These are phyloP conservation scores for Kodamaea plutei DNA, from an alignment of 1,139 yeast species.

Conservation along the genomic window DNA sequence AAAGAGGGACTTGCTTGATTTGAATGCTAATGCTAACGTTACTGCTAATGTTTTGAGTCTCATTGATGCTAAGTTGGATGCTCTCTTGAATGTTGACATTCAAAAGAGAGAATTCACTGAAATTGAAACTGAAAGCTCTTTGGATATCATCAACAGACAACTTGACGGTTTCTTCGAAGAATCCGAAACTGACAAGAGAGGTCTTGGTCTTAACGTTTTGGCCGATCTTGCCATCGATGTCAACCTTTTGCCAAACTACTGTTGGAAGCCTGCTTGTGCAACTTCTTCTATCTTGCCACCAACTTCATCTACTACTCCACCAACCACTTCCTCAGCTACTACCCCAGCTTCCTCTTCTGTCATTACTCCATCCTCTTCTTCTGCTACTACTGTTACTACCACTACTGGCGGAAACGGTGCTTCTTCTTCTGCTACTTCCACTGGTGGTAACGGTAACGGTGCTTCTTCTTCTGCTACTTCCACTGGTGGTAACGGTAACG, in stretches of 20 bases:
- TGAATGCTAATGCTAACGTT: slow-evolving; percentile 5
- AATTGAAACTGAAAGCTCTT: neutral
- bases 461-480: slow-evolving; percentile 11
- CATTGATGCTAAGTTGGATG: slow-evolving; percentile 7
- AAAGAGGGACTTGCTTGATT: slow-evolving; percentile 5
- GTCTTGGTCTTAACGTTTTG: slow-evolving; percentile 5
- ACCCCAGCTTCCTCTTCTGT: slow-evolving; percentile 9
- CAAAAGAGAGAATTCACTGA: slow-evolving; percentile 1
- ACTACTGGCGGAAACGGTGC: slow-evolving; percentile 8
- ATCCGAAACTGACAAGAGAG: slow-evolving; percentile 2
- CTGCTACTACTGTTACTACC: slow-evolving; percentile 5
- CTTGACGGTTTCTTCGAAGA: neutral
- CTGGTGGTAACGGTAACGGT: slow-evolving; percentile 8
- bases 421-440: slow-evolving; percentile 8
- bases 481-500: slow-evolving; percentile 6
- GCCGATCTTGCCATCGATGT: slow-evolving; percentile 10
- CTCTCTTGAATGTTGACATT: slow-evolving; percentile 4
- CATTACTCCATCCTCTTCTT: slow-evolving; percentile 7
- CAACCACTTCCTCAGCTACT: slow-evolving; percentile 8
- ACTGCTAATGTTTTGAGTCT: slow-evolving; percentile 9
- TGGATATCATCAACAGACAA: slow-evolving; percentile 1
- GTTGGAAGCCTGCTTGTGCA: slow-evolving; percentile 19
- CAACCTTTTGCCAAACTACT: slow-evolving; percentile 25
- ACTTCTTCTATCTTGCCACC: slow-evolving; percentile 10
- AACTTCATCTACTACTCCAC: slow-evolving; percentile 8